A percentile compares a stretch with the other conserved stretches of the same genome.
Conservation (phyloP, 2,329 filamentous ascomycete genomes). For the Bipolaris oryzae region DNA sequence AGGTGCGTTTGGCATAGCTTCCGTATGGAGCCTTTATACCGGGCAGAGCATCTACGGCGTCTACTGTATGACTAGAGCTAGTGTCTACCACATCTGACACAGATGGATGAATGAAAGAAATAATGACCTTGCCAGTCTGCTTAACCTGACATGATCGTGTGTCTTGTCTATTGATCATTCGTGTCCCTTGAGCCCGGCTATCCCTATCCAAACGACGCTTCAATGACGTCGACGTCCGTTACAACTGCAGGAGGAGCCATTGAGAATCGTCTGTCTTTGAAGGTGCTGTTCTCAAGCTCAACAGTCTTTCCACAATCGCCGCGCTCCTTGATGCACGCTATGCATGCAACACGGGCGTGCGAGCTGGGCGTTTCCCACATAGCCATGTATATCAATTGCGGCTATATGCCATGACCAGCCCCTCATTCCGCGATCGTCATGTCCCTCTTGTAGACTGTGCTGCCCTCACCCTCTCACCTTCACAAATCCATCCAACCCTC, state of each 20-base stretch:
- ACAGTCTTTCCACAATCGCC: neutral
- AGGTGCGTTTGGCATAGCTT: slow-evolving; percentile 2
- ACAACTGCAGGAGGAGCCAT: neutral
- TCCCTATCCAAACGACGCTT: neutral
- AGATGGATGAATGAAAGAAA: slow-evolving; percentile 24
- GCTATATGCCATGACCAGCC: neutral
- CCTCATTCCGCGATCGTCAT: neutral
- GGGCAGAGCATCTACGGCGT: slow-evolving; percentile 40
- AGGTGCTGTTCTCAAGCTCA: neutral
- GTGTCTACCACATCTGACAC: slow-evolving; percentile 22
- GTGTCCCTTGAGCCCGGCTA: neutral
- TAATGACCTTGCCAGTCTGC: slow-evolving; percentile 16
- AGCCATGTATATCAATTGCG: neutral
- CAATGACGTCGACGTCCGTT: neutral
- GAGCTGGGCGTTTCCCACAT: neutral
- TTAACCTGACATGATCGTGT: neutral
- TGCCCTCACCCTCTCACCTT: slow-evolving; percentile 53
- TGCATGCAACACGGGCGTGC: neutral
- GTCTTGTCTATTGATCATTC: neutral
- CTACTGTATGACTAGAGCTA: slow-evolving; percentile 32
- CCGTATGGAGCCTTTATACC: slow-evolving; percentile 11
- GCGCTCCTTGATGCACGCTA: neutral
- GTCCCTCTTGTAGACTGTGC: neutral
- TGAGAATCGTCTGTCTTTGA: neutral
- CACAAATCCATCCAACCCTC: slow-evolving; percentile 80